These are phyloP conservation scores for Trichothecium sympodiale DNA, from an alignment of 2,329 filamentous ascomycete genomes.

Conservation along the genomic window DNA sequence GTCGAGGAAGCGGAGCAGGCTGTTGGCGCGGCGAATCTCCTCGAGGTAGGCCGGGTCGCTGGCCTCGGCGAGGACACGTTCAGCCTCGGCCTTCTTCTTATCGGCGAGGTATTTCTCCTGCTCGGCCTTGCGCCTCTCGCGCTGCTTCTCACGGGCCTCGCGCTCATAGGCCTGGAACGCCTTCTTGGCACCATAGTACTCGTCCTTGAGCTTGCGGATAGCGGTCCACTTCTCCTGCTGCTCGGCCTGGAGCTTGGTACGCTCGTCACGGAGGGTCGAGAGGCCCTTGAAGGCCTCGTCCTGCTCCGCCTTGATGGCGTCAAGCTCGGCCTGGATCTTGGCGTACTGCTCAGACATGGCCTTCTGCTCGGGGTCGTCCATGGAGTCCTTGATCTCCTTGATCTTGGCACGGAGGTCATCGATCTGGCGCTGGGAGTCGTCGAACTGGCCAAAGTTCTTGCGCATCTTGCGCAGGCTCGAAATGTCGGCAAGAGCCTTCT, in stretches of 20 bases:
- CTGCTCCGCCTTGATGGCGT: constrained; percentile 83
- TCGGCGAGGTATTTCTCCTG: constrained; percentile 61
- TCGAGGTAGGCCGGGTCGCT: constrained; percentile 82
- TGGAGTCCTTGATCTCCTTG: constrained; percentile 73
- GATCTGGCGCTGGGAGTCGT: constrained; percentile 78
- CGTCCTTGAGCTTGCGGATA: constrained; percentile 81
- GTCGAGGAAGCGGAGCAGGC: constrained; percentile 84
- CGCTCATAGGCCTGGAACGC: constrained; percentile 77
- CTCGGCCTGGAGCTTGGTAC: constrained; percentile 69
- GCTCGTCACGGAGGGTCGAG: constrained; percentile 74
- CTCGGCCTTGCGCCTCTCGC: constrained; percentile 74
- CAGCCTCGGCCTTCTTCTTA: constrained; percentile 64
- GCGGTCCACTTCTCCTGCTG: constrained; percentile 78
- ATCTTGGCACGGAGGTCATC: constrained; percentile 80
- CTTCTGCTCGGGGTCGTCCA: constrained; percentile 87
- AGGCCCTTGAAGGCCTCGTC: constrained; percentile 85
- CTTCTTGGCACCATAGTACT: constrained; percentile 71
- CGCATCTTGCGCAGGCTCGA: constrained; percentile 74
- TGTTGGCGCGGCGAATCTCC: constrained; percentile 82
- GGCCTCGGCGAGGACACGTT: constrained; percentile 68
- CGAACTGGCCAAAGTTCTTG: constrained; percentile 82
- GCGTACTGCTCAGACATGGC: constrained; percentile 79
- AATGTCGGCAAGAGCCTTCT: constrained; percentile 80
- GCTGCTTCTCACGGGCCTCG: constrained; percentile 63
- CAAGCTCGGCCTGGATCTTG: constrained; percentile 76